These are phyloP conservation scores for Aureobasidium sp. DNA, from an alignment of 2,329 filamentous ascomycete species.

Conservation along the genomic window DNA sequence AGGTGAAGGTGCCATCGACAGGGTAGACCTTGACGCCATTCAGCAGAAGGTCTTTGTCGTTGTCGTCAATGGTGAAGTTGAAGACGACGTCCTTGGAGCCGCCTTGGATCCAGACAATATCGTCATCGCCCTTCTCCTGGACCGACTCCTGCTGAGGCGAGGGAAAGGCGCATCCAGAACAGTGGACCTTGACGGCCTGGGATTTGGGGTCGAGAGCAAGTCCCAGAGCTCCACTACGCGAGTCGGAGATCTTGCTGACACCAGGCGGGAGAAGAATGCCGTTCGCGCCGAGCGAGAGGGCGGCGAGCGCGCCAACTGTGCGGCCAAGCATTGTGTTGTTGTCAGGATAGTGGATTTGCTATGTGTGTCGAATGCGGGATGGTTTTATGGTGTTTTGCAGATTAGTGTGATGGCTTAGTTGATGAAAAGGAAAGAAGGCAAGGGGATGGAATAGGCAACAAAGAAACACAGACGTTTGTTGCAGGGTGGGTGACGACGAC, in stretches of 20 bases:
- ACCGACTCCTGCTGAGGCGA: conserved; percentile 15
- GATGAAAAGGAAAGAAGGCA: neutral
- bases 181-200: conserved; percentile 45
- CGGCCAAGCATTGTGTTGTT: conserved; percentile 27
- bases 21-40: conserved; percentile 57
- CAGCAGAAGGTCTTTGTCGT: conserved; percentile 44
- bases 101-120: conserved; percentile 25
- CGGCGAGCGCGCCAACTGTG: conserved; percentile 25
- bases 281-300: conserved; percentile 27
- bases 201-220: conserved; percentile 35
- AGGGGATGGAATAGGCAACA: neutral
- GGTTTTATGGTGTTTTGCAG: neutral
- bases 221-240: conserved; percentile 37
- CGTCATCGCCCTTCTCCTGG: conserved; percentile 21
- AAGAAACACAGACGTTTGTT: conserved; percentile 1
- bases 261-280: conserved; percentile 50
- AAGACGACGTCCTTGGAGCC: conserved; percentile 35
- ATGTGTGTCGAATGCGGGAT: neutral
- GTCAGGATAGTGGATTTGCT: conserved; percentile 8
- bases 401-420: neutral
- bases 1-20: conserved; percentile 11
- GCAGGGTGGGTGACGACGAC: conserved; percentile 4
- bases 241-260: conserved; percentile 38
- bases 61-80: conserved; percentile 46
- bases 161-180: conserved; percentile 47